phyloP scores from a whole-genome alignment of 208 protist genomes.

The Naegleria lovaniensis region DNA sequence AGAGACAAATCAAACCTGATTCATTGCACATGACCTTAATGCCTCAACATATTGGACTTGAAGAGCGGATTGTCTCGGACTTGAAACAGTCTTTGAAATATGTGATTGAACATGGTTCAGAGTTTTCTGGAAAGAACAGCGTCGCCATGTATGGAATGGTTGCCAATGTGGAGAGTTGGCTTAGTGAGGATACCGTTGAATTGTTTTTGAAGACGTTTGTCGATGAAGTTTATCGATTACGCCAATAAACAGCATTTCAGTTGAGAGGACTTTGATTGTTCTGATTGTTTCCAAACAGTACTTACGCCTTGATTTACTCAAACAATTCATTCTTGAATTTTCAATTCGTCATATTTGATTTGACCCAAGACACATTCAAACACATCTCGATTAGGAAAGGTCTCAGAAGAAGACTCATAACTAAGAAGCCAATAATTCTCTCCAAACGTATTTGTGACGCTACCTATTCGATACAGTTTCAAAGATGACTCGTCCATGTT shows the following conservation, averaged over 20 bases:
- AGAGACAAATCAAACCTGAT: not conserved
- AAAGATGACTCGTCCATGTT: not conserved
- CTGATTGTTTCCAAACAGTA: no score
- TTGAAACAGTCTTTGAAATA: not conserved
- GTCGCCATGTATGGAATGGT: constrained; percentile 5
- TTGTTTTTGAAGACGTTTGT: not conserved
- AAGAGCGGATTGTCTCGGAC: not conserved
- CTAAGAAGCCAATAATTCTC: not conserved
- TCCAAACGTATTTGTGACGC: not conserved
- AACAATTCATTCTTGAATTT: not conserved
- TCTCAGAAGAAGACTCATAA: not conserved
- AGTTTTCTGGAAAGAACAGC: not conserved
- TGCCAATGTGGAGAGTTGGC: not conserved
- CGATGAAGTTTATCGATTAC: not conserved
- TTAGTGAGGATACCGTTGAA: not conserved
- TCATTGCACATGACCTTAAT: not conserved
- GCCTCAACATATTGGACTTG: not conserved
- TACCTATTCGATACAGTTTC: not conserved
- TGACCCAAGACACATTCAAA: not conserved
- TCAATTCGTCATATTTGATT: not conserved
- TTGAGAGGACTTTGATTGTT: no score
- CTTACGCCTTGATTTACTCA: no score
- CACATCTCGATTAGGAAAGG: not conserved
- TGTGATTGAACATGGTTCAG: not conserved
- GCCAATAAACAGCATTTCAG: not conserved